phyloP scores from a whole-genome alignment of 1,139 yeast genomes.

The Candida glucosophila region DNA sequence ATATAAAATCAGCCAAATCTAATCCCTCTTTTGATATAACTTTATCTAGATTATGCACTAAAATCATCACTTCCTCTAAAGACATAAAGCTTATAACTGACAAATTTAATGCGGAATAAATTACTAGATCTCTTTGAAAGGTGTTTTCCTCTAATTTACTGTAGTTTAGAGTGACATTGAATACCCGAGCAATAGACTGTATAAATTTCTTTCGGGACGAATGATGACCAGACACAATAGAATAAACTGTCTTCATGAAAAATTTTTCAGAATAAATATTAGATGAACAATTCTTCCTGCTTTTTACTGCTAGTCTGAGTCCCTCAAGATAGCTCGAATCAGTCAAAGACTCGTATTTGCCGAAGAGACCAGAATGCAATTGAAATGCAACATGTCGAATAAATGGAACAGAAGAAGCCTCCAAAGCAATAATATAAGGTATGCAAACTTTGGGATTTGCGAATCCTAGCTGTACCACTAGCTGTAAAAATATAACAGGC shows the following conservation, averaged over 20 bases:
- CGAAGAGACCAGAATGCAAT: slow-evolving; percentile 48
- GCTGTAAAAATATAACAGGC: slow-evolving; percentile 46
- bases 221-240: slow-evolving; percentile 33
- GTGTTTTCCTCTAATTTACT: slow-evolving; percentile 8
- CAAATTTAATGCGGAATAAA: slow-evolving; percentile 30
- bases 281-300: slow-evolving; percentile 22
- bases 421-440: slow-evolving; percentile 63
- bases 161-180: slow-evolving; percentile 11
- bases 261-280: slow-evolving; percentile 10
- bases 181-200: slow-evolving; percentile 16
- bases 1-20: slow-evolving; percentile 19
- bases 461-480: slow-evolving; percentile 55
- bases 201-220: slow-evolving; percentile 41
- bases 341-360: slow-evolving; percentile 62
- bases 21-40: slow-evolving; percentile 21
- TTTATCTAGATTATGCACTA: slow-evolving; percentile 10
- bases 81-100: slow-evolving; percentile 25
- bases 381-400: slow-evolving; percentile 41
- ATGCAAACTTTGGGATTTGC: slow-evolving; percentile 67
- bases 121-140: slow-evolving; percentile 18
- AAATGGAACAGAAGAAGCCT: slow-evolving; percentile 40
- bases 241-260: slow-evolving; percentile 26
- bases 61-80: slow-evolving; percentile 29
- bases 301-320: slow-evolving; percentile 43
- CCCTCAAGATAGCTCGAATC: slow-evolving; percentile 62